Evolutionary conservation across 2,329 filamentous ascomycete genomes (phyloP), one percentile per base, ranked within the genome.

Genomic region (Cytospora leucostoma): DNA sequence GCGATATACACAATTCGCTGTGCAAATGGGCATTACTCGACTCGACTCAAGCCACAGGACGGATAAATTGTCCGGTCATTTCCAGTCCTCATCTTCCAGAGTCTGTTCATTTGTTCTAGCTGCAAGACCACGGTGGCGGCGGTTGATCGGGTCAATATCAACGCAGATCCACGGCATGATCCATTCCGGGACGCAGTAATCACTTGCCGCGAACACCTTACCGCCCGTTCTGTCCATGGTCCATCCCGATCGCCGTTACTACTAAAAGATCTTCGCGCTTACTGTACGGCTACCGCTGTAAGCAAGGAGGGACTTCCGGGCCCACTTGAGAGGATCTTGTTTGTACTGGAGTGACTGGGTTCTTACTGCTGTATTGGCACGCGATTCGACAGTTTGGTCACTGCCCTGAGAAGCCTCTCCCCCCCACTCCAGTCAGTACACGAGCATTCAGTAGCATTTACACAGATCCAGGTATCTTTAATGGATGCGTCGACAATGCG

Each of bases 231-330:
- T 53, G 40, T 55, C 51, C 40, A 44, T 51, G 59, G 44, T n/a
- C 38, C 12, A 61, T 56, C 59, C 59, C 59, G 59, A 61, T 49
- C 37, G 50, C 54, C 59, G 38, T 27, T 17, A 50, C 33, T 40
- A 61, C 55, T 40, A 51, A 35, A 40, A 59, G 55, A 58, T 53
- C 59, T 34, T 53, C 61, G 32, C 49, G 61, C 54, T 62, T 47
- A 47, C 44, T 10, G 44, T 62, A 53, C 55, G 55, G 61, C 55
- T 62, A 35, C 54, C 60, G 53, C 55, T 53, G 37, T 37, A 58
- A 59, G 54, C 50, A 52, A 52, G 60, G 44, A 47, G 58, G 59
- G 59, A 19, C 37, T 61, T 8, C 3, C n/a, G 10, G 44, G 11
- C 44, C 44, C 44, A 47, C 44, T 47, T 47, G 44, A 10, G n/a